phyloP scores from a whole-genome alignment of 2,329 filamentous ascomycete species.

The Penicillium sp. region DNA sequence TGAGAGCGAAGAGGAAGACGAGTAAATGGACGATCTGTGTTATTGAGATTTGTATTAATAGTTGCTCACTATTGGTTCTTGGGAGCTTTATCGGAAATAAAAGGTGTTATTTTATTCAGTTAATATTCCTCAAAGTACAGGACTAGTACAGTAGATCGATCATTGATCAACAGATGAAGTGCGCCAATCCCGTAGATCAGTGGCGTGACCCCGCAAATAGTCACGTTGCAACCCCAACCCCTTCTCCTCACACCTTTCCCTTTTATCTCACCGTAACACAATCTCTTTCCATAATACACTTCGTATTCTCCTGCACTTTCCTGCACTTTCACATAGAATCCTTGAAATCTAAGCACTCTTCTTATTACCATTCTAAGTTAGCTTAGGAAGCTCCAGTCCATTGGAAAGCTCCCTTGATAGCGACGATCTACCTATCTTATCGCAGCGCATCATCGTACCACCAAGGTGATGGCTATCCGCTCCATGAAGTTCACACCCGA shows the following conservation, averaged over 20 bases:
- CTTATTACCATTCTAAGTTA: background rate
- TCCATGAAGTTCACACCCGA: conserved; percentile 45
- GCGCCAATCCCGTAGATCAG: background rate
- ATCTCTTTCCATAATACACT: background rate
- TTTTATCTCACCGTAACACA: background rate
- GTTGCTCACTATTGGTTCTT: background rate
- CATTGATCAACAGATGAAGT: background rate
- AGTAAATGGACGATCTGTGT: conserved; percentile 33
- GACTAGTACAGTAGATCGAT: background rate
- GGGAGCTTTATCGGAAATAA: conserved; percentile 12
- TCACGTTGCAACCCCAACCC: conserved; percentile 10
- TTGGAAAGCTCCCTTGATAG: background rate
- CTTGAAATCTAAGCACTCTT: background rate
- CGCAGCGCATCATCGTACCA: conserved; percentile 5
- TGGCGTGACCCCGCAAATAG: conserved; percentile 17
- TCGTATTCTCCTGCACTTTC: background rate
- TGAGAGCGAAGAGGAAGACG: conserved; percentile 77
- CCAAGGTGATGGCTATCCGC: conserved; percentile 40
- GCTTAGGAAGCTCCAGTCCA: background rate
- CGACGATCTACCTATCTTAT: conserved; percentile 22
- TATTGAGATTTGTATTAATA: conserved; percentile 7
- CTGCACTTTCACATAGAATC: background rate
- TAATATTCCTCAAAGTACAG: background rate
- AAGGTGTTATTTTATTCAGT: conserved; percentile 13
- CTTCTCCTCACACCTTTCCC: background rate